Percentiles rank a stretch among this genome's conserved stretches.
Conservation (phyloP, 129 eudicot species). For the Flaveria brownii region DNA sequence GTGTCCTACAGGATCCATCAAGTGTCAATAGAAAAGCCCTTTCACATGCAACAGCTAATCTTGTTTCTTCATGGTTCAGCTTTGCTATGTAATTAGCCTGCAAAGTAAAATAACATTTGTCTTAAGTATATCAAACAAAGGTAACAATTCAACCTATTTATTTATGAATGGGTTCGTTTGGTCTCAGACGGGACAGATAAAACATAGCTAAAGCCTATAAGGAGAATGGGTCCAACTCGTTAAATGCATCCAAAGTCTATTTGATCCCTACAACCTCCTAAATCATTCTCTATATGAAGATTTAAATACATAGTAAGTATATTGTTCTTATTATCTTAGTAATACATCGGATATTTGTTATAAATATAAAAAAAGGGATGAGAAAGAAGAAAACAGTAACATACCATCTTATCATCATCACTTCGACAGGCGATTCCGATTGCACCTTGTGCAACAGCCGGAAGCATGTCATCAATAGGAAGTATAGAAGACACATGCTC, state of each 20-base stretch:
- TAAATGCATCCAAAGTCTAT: neutral
- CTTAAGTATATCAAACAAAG: neutral
- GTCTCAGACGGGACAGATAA: neutral
- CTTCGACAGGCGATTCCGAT: slow-evolving; percentile 89
- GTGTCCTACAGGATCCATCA: slow-evolving; percentile 95
- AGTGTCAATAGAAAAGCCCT: slow-evolving; percentile 73
- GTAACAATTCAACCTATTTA: neutral
- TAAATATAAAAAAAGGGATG: neutral
- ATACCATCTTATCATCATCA: slow-evolving; percentile 87
- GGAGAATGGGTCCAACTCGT: neutral
- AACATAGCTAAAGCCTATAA: neutral
- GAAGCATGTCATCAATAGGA: slow-evolving; percentile 82
- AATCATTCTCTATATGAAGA: neutral
- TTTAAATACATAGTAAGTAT: neutral
- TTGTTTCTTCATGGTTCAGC: slow-evolving; percentile 88
- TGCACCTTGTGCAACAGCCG: slow-evolving; percentile 94
- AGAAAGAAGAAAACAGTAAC: neutral
- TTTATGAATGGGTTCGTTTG: neutral
- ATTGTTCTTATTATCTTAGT: neutral
- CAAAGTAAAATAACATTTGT: slow-evolving; percentile 21
- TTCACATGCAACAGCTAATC: slow-evolving; percentile 92
- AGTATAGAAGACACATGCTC: slow-evolving; percentile 72
- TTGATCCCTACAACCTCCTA: neutral
- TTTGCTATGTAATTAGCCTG: slow-evolving; percentile 78
- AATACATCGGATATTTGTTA: neutral